Evolutionary conservation across 345 rosid genomes (phyloP).

Genomic region (Arabidopsis arenosa): DNA sequence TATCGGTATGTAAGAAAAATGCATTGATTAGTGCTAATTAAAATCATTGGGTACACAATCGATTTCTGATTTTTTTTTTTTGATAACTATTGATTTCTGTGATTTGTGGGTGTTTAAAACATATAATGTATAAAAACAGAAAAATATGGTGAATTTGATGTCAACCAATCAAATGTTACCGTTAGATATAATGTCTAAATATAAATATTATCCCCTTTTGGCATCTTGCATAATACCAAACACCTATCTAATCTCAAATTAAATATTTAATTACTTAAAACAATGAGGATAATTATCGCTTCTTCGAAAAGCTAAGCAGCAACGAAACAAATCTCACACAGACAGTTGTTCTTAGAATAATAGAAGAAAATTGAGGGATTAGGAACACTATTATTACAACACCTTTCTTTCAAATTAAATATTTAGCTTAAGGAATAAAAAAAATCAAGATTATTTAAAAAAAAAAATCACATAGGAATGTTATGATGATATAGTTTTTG

Average conservation of each 20-base stretch:
- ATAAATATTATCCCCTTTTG: slow-evolving; percentile 5
- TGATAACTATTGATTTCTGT: too few species aligned
- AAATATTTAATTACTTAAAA: slow-evolving; percentile 21
- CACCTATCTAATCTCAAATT: slow-evolving; percentile 45
- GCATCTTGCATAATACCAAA: slow-evolving; percentile 43
- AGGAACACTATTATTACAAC: slow-evolving; percentile 43
- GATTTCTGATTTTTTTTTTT: too few species aligned
- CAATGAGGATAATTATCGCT: slow-evolving; percentile 33
- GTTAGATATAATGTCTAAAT: slow-evolving; percentile 17
- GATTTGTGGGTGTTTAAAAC: too few species aligned
- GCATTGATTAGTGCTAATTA: too few species aligned
- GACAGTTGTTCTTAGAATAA: slow-evolving; percentile 40
- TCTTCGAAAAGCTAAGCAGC: slow-evolving; percentile 37
- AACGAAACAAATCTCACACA: slow-evolving; percentile 37
- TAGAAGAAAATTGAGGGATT: slow-evolving; percentile 36
- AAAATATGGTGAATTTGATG: slow-evolving; percentile 28
- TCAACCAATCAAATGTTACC: slow-evolving; percentile 31
- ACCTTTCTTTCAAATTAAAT: slow-evolving; percentile 26
- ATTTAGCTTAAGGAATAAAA: neutral
- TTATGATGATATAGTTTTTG: slow-evolving; percentile 33
- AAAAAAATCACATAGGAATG: slow-evolving; percentile 21
- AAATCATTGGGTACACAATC: too few species aligned
- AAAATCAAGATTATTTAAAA: neutral
- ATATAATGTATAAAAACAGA: too few species aligned
- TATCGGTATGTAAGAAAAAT: too few species aligned